Evolutionary conservation across 495 filamentous ascomycete genomes (phyloP).

Genomic region (Parachaetomium inaequale): DNA sequence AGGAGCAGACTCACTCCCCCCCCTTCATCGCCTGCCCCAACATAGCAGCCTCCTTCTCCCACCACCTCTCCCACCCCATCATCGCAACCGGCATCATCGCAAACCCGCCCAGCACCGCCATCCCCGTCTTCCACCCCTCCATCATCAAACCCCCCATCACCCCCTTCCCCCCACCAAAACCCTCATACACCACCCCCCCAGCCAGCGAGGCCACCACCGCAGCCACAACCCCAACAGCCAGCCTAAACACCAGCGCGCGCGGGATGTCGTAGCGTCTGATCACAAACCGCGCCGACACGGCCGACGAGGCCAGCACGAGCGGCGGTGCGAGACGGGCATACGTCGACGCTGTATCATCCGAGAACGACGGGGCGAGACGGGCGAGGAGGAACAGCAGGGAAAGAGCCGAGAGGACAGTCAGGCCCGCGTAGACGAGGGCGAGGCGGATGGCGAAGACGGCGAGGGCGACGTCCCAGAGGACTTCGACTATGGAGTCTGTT

Average conservation of each 20-base stretch:
- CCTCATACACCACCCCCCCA: slow-evolving; percentile 11
- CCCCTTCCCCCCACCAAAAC: background rate
- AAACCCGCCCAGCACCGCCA: background rate
- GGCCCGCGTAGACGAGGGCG: slow-evolving; percentile 26
- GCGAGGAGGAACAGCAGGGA: slow-evolving; percentile 9
- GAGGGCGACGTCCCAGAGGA: slow-evolving; percentile 38
- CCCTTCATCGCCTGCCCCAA: background rate
- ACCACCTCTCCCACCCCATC: slow-evolving; percentile 2
- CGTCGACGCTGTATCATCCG: too few species aligned
- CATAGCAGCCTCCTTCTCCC: background rate
- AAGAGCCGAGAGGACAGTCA: slow-evolving; percentile 18
- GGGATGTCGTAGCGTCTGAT: slow-evolving; percentile 28
- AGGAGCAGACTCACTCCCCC: background rate
- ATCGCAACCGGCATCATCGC: slow-evolving; percentile 6
- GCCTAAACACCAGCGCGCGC: slow-evolving; percentile 20
- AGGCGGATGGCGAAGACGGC: slow-evolving; percentile 32
- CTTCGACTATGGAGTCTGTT: slow-evolving; percentile 30
- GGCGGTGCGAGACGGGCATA: too few species aligned
- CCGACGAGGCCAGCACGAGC: slow-evolving; percentile 15
- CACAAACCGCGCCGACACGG: slow-evolving; percentile 18
- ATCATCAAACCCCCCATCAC: background rate
- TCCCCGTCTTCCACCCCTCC: slow-evolving; percentile 1
- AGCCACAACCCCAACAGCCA: slow-evolving; percentile 23
- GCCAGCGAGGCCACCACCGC: slow-evolving; percentile 14
- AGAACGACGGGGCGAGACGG: background rate